These are phyloP conservation scores for Acacia melanoxylon DNA, from an alignment of 306 rosid genomes.

Conservation along the genomic window DNA sequence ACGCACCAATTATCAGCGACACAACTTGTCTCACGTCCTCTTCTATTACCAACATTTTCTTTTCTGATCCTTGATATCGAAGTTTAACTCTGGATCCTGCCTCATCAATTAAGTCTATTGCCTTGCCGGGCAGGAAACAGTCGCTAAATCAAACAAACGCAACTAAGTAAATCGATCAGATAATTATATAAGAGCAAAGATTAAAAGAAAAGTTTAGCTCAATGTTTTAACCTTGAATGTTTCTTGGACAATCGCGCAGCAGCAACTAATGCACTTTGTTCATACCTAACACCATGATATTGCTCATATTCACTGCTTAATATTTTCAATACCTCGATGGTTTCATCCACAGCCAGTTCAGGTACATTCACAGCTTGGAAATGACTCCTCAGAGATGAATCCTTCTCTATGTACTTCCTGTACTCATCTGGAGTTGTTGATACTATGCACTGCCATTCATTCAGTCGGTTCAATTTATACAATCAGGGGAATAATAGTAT, in stretches of 20 bases:
- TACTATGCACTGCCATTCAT: constrained; percentile 21
- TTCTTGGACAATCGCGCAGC: constrained; percentile 19
- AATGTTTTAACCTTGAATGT: constrained; percentile 13
- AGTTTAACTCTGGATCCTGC: constrained; percentile 23
- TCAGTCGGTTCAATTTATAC: neutral
- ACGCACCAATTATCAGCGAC: neutral
- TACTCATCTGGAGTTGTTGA: constrained; percentile 25
- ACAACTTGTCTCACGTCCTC: constrained; percentile 31
- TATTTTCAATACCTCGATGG: neutral
- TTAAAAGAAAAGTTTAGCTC: neutral
- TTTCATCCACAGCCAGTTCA: constrained; percentile 13
- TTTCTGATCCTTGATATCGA: neutral
- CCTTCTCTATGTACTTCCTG: constrained; percentile 24
- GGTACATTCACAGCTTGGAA: constrained; percentile 9
- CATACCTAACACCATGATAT: constrained; percentile 1
- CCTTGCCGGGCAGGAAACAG: constrained; percentile 29
- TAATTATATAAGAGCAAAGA: neutral
- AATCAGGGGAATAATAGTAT: too few relatives aligned
- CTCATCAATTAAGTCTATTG: constrained; percentile 25
- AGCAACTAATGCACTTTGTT: constrained; percentile 4
- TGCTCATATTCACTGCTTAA: neutral
- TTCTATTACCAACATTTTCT: neutral
- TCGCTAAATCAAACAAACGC: neutral
- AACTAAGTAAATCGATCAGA: neutral
- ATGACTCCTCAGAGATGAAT: constrained; percentile 6